These are phyloP conservation scores for Monilinia polystroma DNA, from an alignment of 2,329 filamentous ascomycete species.

Conservation along the genomic window DNA sequence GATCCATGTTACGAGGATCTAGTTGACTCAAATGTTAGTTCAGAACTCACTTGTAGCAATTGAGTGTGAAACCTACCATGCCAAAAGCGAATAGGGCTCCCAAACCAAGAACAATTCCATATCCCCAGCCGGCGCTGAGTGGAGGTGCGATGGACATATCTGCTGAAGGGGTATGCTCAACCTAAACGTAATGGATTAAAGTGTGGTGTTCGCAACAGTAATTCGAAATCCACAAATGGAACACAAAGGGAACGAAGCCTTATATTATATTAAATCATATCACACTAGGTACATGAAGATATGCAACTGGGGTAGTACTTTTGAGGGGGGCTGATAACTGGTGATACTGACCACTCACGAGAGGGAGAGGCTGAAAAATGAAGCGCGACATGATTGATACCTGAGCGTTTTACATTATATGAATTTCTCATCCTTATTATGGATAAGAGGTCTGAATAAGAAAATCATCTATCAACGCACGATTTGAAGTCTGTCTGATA, in stretches of 20 bases:
- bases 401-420: background rate
- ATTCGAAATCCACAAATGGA: background rate
- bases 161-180: background rate
- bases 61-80: slow-evolving; percentile 50
- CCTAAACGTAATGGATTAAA: slow-evolving; percentile 2
- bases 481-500: background rate
- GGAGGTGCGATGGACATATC: slow-evolving; percentile 40
- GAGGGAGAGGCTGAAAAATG: background rate
- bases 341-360: slow-evolving; percentile 9
- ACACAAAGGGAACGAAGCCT: slow-evolving; percentile 2
- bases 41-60: background rate
- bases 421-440: background rate
- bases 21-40: slow-evolving; percentile 1
- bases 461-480: background rate
- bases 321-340: slow-evolving; percentile 4
- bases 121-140: slow-evolving; percentile 51
- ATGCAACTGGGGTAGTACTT: slow-evolving; percentile 4
- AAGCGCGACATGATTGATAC: background rate
- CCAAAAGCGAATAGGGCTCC: slow-evolving; percentile 62
- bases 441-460: slow-evolving; percentile 1
- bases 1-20: slow-evolving; percentile 41
- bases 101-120: slow-evolving; percentile 60
- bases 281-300: slow-evolving; percentile 5
- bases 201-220: background rate
- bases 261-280: slow-evolving; percentile 17